Evolutionary conservation across 305 asterid genomes (phyloP).

Genomic region (Petunia hybrid): DNA sequence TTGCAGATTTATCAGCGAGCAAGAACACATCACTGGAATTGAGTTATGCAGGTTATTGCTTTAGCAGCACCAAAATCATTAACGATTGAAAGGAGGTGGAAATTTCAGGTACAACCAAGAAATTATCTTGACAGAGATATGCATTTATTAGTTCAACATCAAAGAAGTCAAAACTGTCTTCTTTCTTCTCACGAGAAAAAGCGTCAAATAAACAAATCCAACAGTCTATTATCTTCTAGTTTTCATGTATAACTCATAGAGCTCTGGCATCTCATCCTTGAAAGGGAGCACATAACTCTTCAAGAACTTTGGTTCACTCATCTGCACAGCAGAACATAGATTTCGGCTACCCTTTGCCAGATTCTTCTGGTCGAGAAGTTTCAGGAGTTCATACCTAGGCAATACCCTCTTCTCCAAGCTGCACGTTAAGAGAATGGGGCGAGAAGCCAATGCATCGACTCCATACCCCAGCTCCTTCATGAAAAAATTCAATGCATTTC

Average conservation of each 20-base stretch:
- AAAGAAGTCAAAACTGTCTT: neutral
- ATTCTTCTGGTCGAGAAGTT: constrained; percentile 24
- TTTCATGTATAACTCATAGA: constrained; percentile 23
- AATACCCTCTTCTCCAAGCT: constrained; percentile 32
- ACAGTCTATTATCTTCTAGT: neutral
- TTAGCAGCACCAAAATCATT: neutral
- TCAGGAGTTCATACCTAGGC: constrained; percentile 30
- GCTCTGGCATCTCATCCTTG: neutral
- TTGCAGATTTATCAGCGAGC: neutral
- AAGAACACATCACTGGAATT: neutral
- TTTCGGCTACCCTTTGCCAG: neutral
- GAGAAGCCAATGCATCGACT: neutral
- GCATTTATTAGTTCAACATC: neutral
- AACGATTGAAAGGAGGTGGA: neutral
- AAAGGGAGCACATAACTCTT: constrained; percentile 28
- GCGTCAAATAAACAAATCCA: neutral
- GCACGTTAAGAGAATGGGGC: neutral
- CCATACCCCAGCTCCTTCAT: constrained; percentile 29
- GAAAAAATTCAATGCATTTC: neutral
- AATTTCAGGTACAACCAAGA: neutral
- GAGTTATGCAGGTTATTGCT: neutral
- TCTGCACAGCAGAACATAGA: neutral
- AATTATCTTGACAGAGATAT: neutral
- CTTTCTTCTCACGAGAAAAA: neutral
- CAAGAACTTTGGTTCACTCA: constrained; percentile 2